Evolutionary conservation across 306 rosid genomes (phyloP).

Genomic region (Quercus suber): DNA sequence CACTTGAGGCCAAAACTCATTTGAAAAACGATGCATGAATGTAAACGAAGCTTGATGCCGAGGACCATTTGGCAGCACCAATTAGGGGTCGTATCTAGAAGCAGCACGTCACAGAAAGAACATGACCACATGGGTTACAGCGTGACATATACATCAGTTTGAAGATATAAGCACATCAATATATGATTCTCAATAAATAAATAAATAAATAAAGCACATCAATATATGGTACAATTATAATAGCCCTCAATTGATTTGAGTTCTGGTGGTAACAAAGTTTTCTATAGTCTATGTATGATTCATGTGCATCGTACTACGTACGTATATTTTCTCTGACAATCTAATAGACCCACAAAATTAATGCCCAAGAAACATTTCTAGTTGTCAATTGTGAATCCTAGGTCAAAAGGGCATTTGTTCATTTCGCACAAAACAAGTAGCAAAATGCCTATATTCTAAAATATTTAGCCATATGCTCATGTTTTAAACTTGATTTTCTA

Average conservation of each 20-base stretch:
- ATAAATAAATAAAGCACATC: neutral
- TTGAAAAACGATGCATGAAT: too few relatives aligned
- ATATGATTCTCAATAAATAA: neutral
- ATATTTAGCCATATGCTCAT: too few relatives aligned
- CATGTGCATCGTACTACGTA: slow-evolving; percentile 10
- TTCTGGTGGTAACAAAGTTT: neutral
- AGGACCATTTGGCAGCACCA: neutral
- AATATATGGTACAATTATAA: slow-evolving; percentile 16
- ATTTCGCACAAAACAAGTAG: too few relatives aligned
- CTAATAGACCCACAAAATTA: too few relatives aligned
- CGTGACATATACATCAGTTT: slow-evolving; percentile 16
- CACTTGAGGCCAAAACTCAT: too few relatives aligned
- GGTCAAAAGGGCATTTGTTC: too few relatives aligned
- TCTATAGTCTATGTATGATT: neutral
- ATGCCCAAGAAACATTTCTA: too few relatives aligned
- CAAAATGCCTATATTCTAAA: too few relatives aligned
- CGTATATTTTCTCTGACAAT: too few relatives aligned
- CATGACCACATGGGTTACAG: slow-evolving; percentile 40
- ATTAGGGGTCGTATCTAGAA: slow-evolving; percentile 16
- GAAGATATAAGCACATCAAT: slow-evolving; percentile 10
- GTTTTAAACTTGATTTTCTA: too few relatives aligned
- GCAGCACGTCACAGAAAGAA: slow-evolving; percentile 25
- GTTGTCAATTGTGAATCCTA: too few relatives aligned
- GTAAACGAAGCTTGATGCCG: too few relatives aligned
- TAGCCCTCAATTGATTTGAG: neutral